phyloP scores from a whole-genome alignment of 139 green algal genomes.

The Marvania coccoides region DNA sequence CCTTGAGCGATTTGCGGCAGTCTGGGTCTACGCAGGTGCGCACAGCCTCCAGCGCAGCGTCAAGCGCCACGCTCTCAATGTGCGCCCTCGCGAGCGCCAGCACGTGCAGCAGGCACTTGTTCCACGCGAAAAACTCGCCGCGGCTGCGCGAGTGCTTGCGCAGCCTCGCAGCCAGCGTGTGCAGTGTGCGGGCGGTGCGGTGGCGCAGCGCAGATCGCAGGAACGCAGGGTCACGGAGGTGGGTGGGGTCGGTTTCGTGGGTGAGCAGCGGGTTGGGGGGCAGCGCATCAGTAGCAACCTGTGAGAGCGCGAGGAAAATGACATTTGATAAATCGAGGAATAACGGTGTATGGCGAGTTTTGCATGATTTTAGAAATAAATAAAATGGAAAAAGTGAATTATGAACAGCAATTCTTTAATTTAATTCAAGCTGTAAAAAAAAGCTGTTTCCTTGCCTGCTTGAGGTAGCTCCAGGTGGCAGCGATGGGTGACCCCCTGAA shows the following conservation, averaged over 20 bases:
- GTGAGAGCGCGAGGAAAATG: no score
- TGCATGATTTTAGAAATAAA: no score
- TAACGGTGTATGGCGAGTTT: no score
- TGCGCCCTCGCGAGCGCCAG: slow-evolving; percentile 37
- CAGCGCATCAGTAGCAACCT: slow-evolving; percentile 38
- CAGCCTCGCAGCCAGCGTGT: slow-evolving; percentile 65
- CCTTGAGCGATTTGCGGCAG: slow-evolving; percentile 52
- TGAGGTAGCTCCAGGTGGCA: slow-evolving; percentile 55
- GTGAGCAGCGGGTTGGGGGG: slow-evolving; percentile 72
- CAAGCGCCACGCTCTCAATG: slow-evolving; percentile 42
- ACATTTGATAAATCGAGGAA: no score
- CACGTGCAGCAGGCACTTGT: slow-evolving; percentile 71
- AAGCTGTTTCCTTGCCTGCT: no score
- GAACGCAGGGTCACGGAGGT: slow-evolving; percentile 71
- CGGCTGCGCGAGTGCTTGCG: slow-evolving; percentile 49
- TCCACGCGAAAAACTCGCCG: slow-evolving; percentile 71
- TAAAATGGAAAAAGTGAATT: no score
- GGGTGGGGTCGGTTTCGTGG: slow-evolving; percentile 57
- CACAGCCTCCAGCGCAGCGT: slow-evolving; percentile 43
- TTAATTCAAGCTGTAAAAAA: no score
- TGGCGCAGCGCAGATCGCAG: slow-evolving; percentile 50
- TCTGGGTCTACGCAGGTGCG: slow-evolving; percentile 57
- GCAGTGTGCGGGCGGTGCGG: slow-evolving; percentile 62
- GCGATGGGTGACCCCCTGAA: slow-evolving; percentile 59
- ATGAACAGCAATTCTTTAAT: no score